A percentile compares a stretch with the other conserved stretches of the same genome.
These are phyloP conservation scores for Phytophthora citrophthora DNA, from an alignment of 352 stramenopile genomes.

Conservation along the genomic window DNA sequence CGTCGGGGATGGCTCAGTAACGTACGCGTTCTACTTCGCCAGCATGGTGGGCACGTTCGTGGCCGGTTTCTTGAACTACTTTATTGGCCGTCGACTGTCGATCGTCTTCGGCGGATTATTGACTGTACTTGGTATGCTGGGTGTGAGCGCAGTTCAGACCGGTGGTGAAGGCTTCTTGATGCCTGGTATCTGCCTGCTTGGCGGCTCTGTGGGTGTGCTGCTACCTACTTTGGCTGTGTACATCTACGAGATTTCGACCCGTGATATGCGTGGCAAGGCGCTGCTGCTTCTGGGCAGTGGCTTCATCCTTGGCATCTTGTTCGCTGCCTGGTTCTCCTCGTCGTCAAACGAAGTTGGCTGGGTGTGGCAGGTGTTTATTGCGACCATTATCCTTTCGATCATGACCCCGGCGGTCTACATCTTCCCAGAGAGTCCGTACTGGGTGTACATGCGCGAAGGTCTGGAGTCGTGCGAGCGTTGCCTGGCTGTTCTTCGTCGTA, in stretches of 20 bases:
- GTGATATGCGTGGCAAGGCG: slow-evolving; percentile 83
- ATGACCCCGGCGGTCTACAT: slow-evolving; percentile 86
- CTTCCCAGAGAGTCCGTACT: slow-evolving; percentile 87
- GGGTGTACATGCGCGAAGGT: slow-evolving; percentile 82
- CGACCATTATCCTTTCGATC: slow-evolving; percentile 76
- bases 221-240: slow-evolving; percentile 81
- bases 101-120: slow-evolving; percentile 77
- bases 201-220: slow-evolving; percentile 63
- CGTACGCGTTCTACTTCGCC: slow-evolving; percentile 76
- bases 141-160: slow-evolving; percentile 63
- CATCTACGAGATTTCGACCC: slow-evolving; percentile 88
- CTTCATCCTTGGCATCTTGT: slow-evolving; percentile 70
- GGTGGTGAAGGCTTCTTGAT: slow-evolving; percentile 62
- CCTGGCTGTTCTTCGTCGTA: slow-evolving; percentile 74
- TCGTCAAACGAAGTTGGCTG: slow-evolving; percentile 79
- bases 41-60: slow-evolving; percentile 59
- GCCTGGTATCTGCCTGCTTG: slow-evolving; percentile 70
- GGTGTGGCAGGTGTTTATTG: slow-evolving; percentile 88
- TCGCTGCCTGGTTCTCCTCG: slow-evolving; percentile 70
- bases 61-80: slow-evolving; percentile 64
- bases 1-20: slow-evolving; percentile 63
- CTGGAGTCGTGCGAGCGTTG: slow-evolving; percentile 78
- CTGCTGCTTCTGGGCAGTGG: slow-evolving; percentile 75
- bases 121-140: slow-evolving; percentile 73
- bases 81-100: slow-evolving; percentile 77